These are phyloP conservation scores for Fomes fomentarius DNA, from an alignment of 1,284 basidiomycete species.

Conservation along the genomic window DNA sequence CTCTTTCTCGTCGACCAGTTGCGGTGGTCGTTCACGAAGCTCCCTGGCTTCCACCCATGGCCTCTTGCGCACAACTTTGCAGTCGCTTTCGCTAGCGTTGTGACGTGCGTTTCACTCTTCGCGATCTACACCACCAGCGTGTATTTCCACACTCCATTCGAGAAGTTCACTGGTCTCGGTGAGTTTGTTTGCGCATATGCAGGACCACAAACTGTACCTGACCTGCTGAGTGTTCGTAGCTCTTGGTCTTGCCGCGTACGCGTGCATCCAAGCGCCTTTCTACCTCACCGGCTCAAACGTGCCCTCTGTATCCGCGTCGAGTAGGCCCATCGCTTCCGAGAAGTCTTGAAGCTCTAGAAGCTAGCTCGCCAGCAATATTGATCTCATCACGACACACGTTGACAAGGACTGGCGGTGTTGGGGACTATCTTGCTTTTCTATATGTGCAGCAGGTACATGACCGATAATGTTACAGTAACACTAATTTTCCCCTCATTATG, in stretches of 20 bases:
- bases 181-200: slow-evolving; percentile 42
- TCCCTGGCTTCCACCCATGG: slow-evolving; percentile 32
- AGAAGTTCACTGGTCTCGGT: slow-evolving; percentile 88
- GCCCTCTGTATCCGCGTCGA: neutral
- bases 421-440: no score
- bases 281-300: neutral
- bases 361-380: no score
- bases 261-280: slow-evolving; percentile 12
- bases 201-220: no score
- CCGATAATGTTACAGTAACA: slow-evolving; percentile 4
- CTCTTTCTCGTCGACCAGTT: slow-evolving; percentile 85
- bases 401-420: no score
- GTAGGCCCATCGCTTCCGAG: neutral
- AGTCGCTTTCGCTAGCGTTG: slow-evolving; percentile 44
- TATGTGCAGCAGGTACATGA: neutral
- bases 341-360: no score
- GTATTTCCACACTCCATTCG: slow-evolving; percentile 89
- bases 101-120: slow-evolving; percentile 76
- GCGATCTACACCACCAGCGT: slow-evolving; percentile 82
- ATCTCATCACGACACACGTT: neutral
- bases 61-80: slow-evolving; percentile 48
- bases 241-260: slow-evolving; percentile 13
- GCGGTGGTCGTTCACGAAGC: slow-evolving; percentile 44
- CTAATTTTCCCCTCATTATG: no score
- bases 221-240: slow-evolving; percentile 1